phyloP scores from a whole-genome alignment of 129 eudicot genomes.

The Lactuca sativa region DNA sequence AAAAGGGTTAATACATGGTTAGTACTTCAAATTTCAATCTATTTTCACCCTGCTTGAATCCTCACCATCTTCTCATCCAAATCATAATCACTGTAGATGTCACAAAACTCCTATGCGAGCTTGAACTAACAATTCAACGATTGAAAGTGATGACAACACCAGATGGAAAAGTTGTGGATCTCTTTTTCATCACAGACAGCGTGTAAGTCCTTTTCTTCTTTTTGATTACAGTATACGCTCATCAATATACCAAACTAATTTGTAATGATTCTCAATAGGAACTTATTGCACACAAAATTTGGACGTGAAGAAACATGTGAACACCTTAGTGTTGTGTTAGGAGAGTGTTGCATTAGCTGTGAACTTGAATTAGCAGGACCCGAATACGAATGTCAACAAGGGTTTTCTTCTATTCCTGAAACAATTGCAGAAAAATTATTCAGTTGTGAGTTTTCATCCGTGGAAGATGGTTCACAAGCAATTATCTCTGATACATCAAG shows the following conservation, averaged over 20 bases:
- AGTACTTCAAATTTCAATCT: not conserved
- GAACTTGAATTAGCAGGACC: slow-evolving; percentile 83
- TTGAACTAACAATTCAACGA: slow-evolving; percentile 74
- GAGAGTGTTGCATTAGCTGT: slow-evolving; percentile 83
- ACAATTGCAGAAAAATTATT: slow-evolving; percentile 54
- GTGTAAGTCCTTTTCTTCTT: slow-evolving; percentile 41
- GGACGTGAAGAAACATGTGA: slow-evolving; percentile 64
- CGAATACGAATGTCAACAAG: slow-evolving; percentile 58
- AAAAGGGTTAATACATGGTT: slow-evolving; percentile 82
- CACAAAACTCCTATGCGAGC: slow-evolving; percentile 64
- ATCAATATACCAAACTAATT: not conserved
- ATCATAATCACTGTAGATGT: slow-evolving; percentile 52
- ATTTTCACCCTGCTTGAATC: not conserved
- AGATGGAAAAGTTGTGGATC: slow-evolving; percentile 78
- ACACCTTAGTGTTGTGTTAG: slow-evolving; percentile 50
- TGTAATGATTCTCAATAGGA: slow-evolving; percentile 43
- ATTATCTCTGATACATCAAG: slow-evolving; percentile 20
- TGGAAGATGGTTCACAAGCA: slow-evolving; percentile 28
- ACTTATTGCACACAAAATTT: slow-evolving; percentile 54
- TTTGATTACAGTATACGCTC: not conserved
- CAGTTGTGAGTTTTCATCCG: slow-evolving; percentile 45
- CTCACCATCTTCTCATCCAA: slow-evolving; percentile 11
- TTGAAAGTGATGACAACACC: slow-evolving; percentile 94
- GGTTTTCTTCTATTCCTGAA: slow-evolving; percentile 55
- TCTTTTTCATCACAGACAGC: slow-evolving; percentile 75